phyloP scores from a whole-genome alignment of 306 rosid species.

The Senna siamea region DNA sequence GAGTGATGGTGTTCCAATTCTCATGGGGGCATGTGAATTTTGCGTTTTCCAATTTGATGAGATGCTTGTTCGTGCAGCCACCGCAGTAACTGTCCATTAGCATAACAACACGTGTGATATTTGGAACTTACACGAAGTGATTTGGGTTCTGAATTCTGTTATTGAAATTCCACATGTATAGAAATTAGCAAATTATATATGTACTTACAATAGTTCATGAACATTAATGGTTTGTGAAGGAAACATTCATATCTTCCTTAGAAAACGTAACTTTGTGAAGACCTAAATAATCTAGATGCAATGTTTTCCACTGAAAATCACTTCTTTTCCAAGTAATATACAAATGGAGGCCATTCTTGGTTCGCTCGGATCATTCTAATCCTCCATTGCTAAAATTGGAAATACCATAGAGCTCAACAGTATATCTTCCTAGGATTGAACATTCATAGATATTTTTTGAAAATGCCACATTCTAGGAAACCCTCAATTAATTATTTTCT shows the following conservation, averaged over 20 bases:
- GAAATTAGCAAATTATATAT: too few species aligned
- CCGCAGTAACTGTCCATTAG: constrained; percentile 29
- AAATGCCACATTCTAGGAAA: constrained; percentile 28
- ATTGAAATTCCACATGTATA: too few species aligned
- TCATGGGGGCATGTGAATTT: not conserved
- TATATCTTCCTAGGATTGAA: constrained; percentile 9
- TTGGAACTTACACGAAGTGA: not conserved
- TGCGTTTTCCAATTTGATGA: not conserved
- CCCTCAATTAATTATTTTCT: not conserved
- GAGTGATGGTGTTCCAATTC: not conserved
- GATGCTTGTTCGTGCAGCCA: constrained; percentile 27
- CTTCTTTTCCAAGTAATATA: constrained; percentile 3
- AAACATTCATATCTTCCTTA: constrained; percentile 42
- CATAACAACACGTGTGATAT: constrained; percentile 12
- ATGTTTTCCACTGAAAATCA: not conserved
- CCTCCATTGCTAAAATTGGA: not conserved
- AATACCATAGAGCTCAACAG: not conserved
- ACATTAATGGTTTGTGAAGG: not conserved
- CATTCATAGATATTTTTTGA: constrained; percentile 6
- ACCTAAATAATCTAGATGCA: constrained; percentile 34
- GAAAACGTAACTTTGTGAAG: constrained; percentile 29
- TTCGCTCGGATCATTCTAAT: not conserved
- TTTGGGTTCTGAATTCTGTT: not conserved
- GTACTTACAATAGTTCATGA: too few species aligned
- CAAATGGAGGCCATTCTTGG: not conserved